phyloP scores from a whole-genome alignment of 2,329 filamentous ascomycete genomes.

The Eutypa lata region DNA sequence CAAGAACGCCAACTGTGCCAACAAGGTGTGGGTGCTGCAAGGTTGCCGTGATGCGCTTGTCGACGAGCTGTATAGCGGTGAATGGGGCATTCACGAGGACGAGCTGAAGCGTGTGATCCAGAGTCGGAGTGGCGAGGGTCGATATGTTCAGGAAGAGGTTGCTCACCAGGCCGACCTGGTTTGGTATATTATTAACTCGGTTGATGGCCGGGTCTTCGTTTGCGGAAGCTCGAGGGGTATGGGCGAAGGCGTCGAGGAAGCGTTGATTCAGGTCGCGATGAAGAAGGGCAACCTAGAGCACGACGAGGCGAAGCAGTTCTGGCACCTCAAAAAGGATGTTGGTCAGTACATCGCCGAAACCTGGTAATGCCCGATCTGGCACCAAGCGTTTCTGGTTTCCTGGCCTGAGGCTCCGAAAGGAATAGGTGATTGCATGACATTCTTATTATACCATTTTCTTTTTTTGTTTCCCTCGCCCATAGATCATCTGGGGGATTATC shows the following conservation, averaged over 20 bases:
- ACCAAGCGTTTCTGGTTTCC: too few relatives aligned
- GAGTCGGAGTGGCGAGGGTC: conserved; percentile 71
- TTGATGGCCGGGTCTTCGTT: conserved; percentile 96
- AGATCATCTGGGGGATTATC: background rate
- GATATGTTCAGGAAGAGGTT: conserved; percentile 96
- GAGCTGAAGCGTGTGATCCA: conserved; percentile 81
- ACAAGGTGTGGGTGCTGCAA: conserved; percentile 36
- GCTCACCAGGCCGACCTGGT: conserved; percentile 89
- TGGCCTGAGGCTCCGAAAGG: too few relatives aligned
- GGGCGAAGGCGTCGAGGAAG: conserved; percentile 91
- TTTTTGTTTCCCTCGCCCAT: background rate
- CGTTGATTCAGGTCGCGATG: conserved; percentile 88
- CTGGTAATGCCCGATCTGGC: conserved; percentile 42
- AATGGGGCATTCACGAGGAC: conserved; percentile 91
- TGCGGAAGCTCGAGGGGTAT: conserved; percentile 95
- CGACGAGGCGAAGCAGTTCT: conserved; percentile 82
- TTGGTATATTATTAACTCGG: conserved; percentile 93
- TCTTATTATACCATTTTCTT: background rate
- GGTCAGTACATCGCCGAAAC: conserved; percentile 93
- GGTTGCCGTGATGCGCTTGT: conserved; percentile 69
- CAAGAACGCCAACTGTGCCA: conserved; percentile 35
- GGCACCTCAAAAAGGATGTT: conserved; percentile 85
- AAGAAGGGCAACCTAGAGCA: conserved; percentile 81
- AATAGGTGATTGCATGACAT: background rate
- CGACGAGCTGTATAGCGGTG: conserved; percentile 93